Conservation (phyloP, 805 yeast species). For the Saccharomycopsis vini region DNA sequence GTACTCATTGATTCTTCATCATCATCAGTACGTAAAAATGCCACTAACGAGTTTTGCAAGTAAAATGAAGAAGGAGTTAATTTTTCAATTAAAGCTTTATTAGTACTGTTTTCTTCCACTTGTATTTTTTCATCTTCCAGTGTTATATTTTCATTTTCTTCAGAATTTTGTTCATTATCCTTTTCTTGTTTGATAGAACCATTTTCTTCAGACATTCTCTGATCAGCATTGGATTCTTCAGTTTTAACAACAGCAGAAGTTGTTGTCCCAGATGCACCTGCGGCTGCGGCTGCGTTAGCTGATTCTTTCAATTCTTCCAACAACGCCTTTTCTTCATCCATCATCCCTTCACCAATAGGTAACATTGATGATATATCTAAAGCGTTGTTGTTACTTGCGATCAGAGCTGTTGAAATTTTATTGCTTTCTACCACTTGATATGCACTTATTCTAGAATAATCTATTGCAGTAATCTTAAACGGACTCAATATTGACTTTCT, state of each 20-base stretch:
- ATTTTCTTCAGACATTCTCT: not conserved
- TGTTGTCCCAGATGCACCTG: not conserved
- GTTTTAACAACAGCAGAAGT: not conserved
- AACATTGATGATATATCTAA: constrained; percentile 24
- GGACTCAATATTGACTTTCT: constrained; percentile 65
- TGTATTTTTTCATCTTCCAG: not conserved
- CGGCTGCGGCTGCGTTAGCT: not conserved
- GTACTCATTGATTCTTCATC: constrained; percentile 36
- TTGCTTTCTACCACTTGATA: constrained; percentile 44
- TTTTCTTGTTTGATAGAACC: not conserved
- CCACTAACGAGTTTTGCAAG: constrained; percentile 70
- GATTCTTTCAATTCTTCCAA: constrained; percentile 22
- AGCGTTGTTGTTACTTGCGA: not conserved
- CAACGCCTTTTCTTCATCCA: constrained; percentile 12
- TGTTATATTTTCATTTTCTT: not conserved
- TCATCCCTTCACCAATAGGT: constrained; percentile 25
- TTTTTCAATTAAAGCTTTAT: constrained; percentile 21
- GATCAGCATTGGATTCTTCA: not conserved
- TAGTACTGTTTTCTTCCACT: not conserved
- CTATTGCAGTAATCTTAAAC: constrained; percentile 63
- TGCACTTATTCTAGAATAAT: constrained; percentile 49
- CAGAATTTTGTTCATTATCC: not conserved
- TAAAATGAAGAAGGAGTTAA: constrained; percentile 42
- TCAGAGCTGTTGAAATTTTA: constrained; percentile 4
- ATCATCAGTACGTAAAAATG: constrained; percentile 44